Percentiles rank a stretch among this genome's conserved stretches.
Evolutionary conservation across 371 early-diverging fungal species (phyloP).

Genomic region (Mucor piriformis): DNA sequence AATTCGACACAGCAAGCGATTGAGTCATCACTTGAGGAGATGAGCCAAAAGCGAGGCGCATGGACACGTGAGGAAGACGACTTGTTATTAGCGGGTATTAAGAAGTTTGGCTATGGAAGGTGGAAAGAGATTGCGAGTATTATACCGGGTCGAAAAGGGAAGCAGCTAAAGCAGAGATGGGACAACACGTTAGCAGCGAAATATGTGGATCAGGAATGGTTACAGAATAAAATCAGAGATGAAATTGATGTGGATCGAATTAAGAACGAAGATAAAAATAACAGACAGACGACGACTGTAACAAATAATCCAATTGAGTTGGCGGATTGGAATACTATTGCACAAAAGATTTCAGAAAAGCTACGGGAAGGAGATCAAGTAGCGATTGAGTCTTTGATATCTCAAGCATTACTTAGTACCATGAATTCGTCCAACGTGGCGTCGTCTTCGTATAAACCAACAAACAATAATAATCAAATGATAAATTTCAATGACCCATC

Average conservation of each 20-base stretch:
- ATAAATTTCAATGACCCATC: conserved; percentile 46
- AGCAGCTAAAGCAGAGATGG: conserved; percentile 52
- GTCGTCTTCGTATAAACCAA: background rate
- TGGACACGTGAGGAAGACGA: conserved; percentile 56
- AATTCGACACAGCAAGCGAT: background rate
- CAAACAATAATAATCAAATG: background rate
- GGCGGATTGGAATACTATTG: conserved; percentile 35
- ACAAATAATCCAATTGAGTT: conserved; percentile 14
- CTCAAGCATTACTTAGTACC: conserved; percentile 36
- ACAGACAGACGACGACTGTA: background rate
- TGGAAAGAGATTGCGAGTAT: conserved; percentile 51
- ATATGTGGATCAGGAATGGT: conserved; percentile 48
- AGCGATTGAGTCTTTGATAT: conserved; percentile 42
- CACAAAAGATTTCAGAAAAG: conserved; percentile 47
- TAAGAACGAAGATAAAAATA: background rate
- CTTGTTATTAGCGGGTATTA: conserved; percentile 41
- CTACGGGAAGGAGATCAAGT: conserved; percentile 42
- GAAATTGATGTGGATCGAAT: conserved; percentile 8
- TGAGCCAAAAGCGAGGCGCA: conserved; percentile 35
- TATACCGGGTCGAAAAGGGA: conserved; percentile 48
- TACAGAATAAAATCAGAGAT: conserved; percentile 37
- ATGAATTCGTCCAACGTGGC: conserved; percentile 1
- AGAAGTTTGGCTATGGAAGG: conserved; percentile 44
- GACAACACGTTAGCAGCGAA: conserved; percentile 47
- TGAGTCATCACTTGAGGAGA: conserved; percentile 11